These are phyloP conservation scores for Coemansia sp. DNA, from an alignment of 192 early-diverging fungal species.

Conservation along the genomic window DNA sequence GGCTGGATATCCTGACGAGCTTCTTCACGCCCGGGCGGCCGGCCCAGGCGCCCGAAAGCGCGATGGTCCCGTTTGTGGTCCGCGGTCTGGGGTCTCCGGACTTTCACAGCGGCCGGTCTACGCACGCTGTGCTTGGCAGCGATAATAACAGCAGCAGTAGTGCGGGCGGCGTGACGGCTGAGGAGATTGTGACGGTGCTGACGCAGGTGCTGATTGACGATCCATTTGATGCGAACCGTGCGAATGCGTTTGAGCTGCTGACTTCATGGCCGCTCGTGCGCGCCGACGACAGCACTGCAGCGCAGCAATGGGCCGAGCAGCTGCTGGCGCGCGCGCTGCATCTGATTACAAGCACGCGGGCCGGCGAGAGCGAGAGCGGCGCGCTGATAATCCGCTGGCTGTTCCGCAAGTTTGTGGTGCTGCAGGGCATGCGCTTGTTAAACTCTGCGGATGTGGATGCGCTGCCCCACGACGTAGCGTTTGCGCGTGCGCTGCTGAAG, in stretches of 20 bases:
- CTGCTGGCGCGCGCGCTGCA: constrained; percentile 62
- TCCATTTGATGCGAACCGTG: constrained; percentile 74
- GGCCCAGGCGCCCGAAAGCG: constrained; percentile 22
- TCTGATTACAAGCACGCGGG: constrained; percentile 64
- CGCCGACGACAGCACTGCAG: constrained; percentile 54
- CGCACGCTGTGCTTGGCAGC: no score
- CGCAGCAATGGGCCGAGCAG: constrained; percentile 36
- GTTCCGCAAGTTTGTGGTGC: constrained; percentile 73
- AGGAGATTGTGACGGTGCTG: constrained; percentile 51
- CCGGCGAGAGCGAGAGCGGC: constrained; percentile 81
- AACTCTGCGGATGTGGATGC: not conserved
- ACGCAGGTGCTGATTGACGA: constrained; percentile 61
- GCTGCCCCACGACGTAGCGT: constrained; percentile 3
- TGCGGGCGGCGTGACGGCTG: constrained; percentile 25
- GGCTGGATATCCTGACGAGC: constrained; percentile 36
- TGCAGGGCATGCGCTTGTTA: constrained; percentile 26
- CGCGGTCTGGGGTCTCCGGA: constrained; percentile 22
- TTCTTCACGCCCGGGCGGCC: constrained; percentile 30
- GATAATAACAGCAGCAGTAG: no score
- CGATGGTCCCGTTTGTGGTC: constrained; percentile 23
- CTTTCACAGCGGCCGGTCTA: constrained; percentile 3
- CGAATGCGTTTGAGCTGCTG: constrained; percentile 70
- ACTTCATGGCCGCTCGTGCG: constrained; percentile 64
- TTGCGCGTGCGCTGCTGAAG: constrained; percentile 23
- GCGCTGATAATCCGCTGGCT: constrained; percentile 75